Percentiles rank a stretch among this genome's conserved stretches.
Conservation (phyloP, 441 rosid genomes). For the Mallotus japonicus region DNA sequence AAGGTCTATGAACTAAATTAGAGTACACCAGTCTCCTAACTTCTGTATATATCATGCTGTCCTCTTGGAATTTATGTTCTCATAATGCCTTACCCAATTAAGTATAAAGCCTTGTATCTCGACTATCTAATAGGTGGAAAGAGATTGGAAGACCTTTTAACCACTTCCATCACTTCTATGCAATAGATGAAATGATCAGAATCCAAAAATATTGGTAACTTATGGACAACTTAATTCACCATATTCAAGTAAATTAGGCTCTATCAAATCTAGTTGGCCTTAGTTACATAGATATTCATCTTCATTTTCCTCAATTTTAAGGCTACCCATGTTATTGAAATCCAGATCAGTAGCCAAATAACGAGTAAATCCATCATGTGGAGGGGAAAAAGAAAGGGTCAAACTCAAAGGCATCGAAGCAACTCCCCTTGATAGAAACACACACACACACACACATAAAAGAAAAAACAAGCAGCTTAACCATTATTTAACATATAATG, state of each 20-base stretch:
- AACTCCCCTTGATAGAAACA: too few relatives aligned
- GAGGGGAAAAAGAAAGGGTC: too few relatives aligned
- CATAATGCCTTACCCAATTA: too few relatives aligned
- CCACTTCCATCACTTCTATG: background rate
- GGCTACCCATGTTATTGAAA: background rate
- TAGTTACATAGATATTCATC: background rate
- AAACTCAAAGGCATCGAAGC: too few relatives aligned
- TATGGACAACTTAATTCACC: background rate
- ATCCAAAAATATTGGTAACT: background rate
- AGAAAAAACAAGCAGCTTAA: too few relatives aligned
- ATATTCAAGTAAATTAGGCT: background rate
- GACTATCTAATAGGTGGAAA: too few relatives aligned
- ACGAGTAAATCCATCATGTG: background rate
- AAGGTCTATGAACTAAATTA: background rate
- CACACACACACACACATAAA: too few relatives aligned
- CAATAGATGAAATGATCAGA: background rate
- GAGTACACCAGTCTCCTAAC: background rate
- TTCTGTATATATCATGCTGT: background rate
- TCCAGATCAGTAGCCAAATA: background rate
- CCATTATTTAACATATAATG: too few relatives aligned
- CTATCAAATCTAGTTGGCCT: background rate
- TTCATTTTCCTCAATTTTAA: background rate
- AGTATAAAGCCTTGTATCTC: too few relatives aligned
- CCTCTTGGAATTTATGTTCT: too few relatives aligned
- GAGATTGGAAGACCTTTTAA: background rate